These are phyloP conservation scores for Cyclotella kingstonii DNA, from an alignment of 108 stramenopile genomes.

Conservation along the genomic window DNA sequence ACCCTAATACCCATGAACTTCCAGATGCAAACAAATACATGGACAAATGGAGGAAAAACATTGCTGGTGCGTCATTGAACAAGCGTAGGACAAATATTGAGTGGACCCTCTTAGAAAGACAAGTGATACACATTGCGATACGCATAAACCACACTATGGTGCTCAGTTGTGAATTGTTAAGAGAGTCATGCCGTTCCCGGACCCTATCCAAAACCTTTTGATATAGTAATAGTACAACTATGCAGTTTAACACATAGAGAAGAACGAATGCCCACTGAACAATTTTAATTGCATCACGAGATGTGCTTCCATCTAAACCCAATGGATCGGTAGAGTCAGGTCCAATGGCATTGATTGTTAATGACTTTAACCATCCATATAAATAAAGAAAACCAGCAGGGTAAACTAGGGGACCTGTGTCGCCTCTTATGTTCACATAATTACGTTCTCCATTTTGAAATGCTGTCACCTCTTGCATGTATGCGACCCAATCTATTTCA, in stretches of 20 bases:
- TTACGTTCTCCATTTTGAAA: conserved; percentile 83
- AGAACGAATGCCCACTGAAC: conserved; percentile 85
- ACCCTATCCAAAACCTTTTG: conserved; percentile 37
- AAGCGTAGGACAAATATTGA: conserved; percentile 95
- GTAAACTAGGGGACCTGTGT: conserved; percentile 96
- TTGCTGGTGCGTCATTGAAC: conserved; percentile 96
- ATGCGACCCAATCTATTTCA: conserved; percentile 98
- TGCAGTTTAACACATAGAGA: conserved; percentile 70
- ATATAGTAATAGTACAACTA: conserved; percentile 78
- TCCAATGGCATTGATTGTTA: conserved; percentile 53
- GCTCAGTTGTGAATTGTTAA: conserved; percentile 5
- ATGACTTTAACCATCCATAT: conserved; percentile 66
- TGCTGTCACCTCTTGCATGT: conserved; percentile 96
- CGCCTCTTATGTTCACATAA: conserved; percentile 87
- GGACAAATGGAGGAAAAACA: conserved; percentile 81
- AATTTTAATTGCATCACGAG: conserved; percentile 45
- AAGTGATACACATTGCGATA: conserved; percentile 67
- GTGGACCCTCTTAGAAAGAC: conserved; percentile 89
- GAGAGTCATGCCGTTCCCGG: conserved; percentile 12
- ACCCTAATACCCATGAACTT: conserved; percentile 78
- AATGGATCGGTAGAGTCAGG: background rate
- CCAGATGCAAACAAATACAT: conserved; percentile 71
- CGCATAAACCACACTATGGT: conserved; percentile 67
- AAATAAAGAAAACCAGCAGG: conserved; percentile 96
- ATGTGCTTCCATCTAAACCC: conserved; percentile 29